Base-by-base conservation (phyloP, 805 yeast species). In the Zygosaccharomyces rouxii region DNA sequence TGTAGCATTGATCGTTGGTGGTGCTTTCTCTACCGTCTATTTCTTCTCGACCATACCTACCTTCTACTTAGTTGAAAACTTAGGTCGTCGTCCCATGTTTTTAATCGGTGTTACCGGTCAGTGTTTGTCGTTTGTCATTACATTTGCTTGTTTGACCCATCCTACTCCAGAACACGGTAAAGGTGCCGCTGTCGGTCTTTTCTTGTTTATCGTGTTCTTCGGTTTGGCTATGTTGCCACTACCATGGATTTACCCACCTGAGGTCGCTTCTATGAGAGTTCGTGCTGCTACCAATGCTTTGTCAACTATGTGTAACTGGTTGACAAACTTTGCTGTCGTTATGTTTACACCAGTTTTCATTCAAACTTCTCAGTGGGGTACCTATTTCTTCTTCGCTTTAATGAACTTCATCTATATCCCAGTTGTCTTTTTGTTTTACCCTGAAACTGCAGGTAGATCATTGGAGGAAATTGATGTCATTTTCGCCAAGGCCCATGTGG, bases 401-500 rank as follows among this genome's bases (percentile, higher is more conserved):
- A 73, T 84, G 50, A 84, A 84, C 71, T 75, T 76, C 59, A 51
- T 73, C 38, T 83, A 80, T 71, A 66, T 80, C 44, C 86, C 88
- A 25, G 69, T 83, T 51, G 79, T 80, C 52, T 81, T 70, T 74
- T 76, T 83, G 69, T 78, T 75, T 67, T 85, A 82, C 66, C 92
- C 90, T 35, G 92, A 85, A 71, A 84, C 89, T 38, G 80, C 85
- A 29, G 88, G 89, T 45, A 77, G 88, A 64, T 74, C 85, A 31
- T 74, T 85, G 67, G 90, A 84, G 66, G 88, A 83, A 60, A 78
- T 84, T 64, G 90, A 84, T 62, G 80, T 82, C 61, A 81, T 84
- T 49, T 80, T 69, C 39, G 62, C 62, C 35, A 58, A 58, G 49
- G 57, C 67, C n/a, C 67, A 75, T 55, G 73, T 68, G 39, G 89